A percentile compares a stretch with the other conserved stretches of the same genome.
Conservation (phyloP, 2,329 filamentous ascomycete species). For the Claviceps africana region DNA sequence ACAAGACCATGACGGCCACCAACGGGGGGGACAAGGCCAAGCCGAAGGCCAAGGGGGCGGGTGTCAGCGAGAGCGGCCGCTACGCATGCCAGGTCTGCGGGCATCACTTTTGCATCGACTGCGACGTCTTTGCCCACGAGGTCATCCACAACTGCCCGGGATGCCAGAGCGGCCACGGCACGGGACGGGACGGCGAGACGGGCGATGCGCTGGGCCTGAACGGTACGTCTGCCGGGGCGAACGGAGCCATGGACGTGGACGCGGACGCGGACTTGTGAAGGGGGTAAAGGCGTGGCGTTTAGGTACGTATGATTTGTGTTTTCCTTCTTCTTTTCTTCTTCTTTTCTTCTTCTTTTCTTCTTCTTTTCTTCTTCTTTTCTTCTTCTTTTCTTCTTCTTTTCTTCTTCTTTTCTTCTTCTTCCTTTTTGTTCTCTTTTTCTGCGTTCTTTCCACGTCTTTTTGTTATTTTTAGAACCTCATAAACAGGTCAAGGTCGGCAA, state of each 20-base stretch:
- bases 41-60: slow-evolving; percentile 27
- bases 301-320: too few relatives aligned
- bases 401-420: too few relatives aligned
- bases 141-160: slow-evolving; percentile 92
- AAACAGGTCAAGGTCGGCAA: too few relatives aligned
- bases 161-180: slow-evolving; percentile 44
- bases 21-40: slow-evolving; percentile 6
- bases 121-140: slow-evolving; percentile 89
- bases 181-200: slow-evolving; percentile 6
- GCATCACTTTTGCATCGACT: slow-evolving; percentile 95
- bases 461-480: too few relatives aligned
- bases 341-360: background rate
- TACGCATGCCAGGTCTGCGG: slow-evolving; percentile 83
- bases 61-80: slow-evolving; percentile 70
- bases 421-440: too few relatives aligned
- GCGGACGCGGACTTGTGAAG: slow-evolving; percentile 26
- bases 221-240: slow-evolving; percentile 6
- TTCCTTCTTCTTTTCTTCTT: too few relatives aligned
- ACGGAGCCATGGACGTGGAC: slow-evolving; percentile 32
- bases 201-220: background rate
- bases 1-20: background rate
- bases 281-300: background rate
- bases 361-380: background rate
- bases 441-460: too few relatives aligned
- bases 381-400: background rate